Evolutionary conservation across 2,329 filamentous ascomycete genomes (phyloP), one percentile per base, ranked within the genome.

Genomic region (Penicillium sp.): DNA sequence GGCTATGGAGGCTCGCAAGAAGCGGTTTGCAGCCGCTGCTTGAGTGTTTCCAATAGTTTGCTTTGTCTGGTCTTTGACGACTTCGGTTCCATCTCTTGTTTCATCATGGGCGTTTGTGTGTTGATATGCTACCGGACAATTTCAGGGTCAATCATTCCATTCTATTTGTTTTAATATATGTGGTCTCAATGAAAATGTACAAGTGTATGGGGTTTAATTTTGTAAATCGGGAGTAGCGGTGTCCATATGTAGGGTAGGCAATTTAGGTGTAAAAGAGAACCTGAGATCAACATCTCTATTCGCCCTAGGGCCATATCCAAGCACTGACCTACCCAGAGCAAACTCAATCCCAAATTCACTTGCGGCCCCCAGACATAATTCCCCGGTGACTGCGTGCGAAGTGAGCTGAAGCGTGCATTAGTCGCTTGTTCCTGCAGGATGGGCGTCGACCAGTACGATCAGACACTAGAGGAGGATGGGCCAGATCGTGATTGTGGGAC

Each of bases 1-100:
- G 51, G 78, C 77, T 6, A 69, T 79, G 63, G 79, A 81, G 59
- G 78, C 77, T 54, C 74, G 79, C 64, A 81, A 78, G 71, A 77
- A 78, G 70, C 74, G 77, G 51, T 81, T 81, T 63, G 72, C 70
- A 43, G 61, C 72, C 38, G 68, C 70, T 25, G 69, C 69, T 29
- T 75, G 60, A 65, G 35, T 56, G 27, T 56, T 21, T 53, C 40
- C 29, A 53, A 10, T 37, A 12, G 17, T 46, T 35, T 37, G 21
- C 7, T 45, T 27, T 45, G 27, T 45, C 29, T 35, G 12, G 31
- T 27, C 23, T 27, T 17, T 37, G 29, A 46, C 21, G 50, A 17
- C 9, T 47, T 53, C 9, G 17, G 15, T 47, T 46, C 17, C 41
- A 47, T 53, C 21, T 42, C 51, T 53, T 48, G 13, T 61, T 59